Conservation (phyloP, 2,329 filamentous ascomycete genomes). For the Fusarium lyarnte region DNA sequence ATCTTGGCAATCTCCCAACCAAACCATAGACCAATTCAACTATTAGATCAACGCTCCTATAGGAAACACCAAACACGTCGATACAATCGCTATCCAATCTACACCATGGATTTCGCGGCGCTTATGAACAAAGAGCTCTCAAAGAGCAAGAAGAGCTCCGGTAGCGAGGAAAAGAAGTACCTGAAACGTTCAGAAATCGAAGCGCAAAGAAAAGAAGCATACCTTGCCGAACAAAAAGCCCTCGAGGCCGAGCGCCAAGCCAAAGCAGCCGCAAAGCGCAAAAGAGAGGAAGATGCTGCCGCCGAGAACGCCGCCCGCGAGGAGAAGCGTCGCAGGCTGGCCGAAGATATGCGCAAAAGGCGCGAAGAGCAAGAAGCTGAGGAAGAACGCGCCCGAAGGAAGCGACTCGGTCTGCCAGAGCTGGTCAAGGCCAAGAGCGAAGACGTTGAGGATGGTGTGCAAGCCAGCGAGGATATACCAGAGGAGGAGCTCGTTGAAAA, state of each 20-base stretch:
- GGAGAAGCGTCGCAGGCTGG: conserved; percentile 82
- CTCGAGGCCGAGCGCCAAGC: conserved; percentile 77
- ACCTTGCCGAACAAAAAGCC: conserved; percentile 81
- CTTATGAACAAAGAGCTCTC: conserved; percentile 94
- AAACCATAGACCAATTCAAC: neutral
- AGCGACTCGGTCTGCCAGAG: conserved; percentile 83
- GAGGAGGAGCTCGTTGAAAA: conserved; percentile 76
- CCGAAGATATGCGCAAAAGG: conserved; percentile 78
- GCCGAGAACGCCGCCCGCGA: conserved; percentile 75
- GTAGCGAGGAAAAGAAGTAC: conserved; percentile 73
- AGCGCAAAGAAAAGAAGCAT: conserved; percentile 80
- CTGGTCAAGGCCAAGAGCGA: conserved; percentile 58
- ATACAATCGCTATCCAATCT: neutral
- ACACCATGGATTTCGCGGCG: conserved; percentile 90
- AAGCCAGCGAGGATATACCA: conserved; percentile 67
- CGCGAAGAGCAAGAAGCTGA: conserved; percentile 78
- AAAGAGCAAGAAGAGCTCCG: conserved; percentile 71
- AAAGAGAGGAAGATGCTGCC: conserved; percentile 86
- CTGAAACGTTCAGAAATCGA: conserved; percentile 87
- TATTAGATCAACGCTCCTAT: neutral
- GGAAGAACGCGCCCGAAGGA: conserved; percentile 77
- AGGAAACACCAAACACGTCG: neutral
- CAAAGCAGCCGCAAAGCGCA: conserved; percentile 80
- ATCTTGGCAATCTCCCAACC: neutral
- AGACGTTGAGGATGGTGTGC: conserved; percentile 55